These are phyloP conservation scores for Beauveria australis DNA, from an alignment of 2,329 filamentous ascomycete species.

Conservation along the genomic window DNA sequence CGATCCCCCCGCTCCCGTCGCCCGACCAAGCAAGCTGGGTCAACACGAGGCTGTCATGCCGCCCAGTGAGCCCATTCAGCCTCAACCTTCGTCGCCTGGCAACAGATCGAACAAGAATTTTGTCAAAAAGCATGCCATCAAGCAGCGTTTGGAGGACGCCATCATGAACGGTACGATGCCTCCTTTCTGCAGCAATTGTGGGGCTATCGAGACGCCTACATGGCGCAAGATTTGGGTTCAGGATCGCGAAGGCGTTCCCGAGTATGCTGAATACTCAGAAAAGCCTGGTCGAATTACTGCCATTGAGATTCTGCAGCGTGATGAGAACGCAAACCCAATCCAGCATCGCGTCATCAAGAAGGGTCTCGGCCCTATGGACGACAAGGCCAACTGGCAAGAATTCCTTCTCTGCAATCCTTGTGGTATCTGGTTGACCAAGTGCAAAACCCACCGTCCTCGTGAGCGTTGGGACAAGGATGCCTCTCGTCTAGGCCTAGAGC, in stretches of 20 bases:
- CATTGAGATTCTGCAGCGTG: slow-evolving; percentile 58
- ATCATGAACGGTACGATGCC: slow-evolving; percentile 79
- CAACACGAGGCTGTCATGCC: slow-evolving; percentile 33
- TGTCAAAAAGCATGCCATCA: slow-evolving; percentile 54
- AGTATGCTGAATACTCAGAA: slow-evolving; percentile 62
- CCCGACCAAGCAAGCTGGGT: slow-evolving; percentile 12
- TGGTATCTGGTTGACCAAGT: slow-evolving; percentile 89
- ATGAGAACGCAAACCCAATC: slow-evolving; percentile 53
- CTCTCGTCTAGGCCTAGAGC: slow-evolving; percentile 42
- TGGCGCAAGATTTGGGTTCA: slow-evolving; percentile 93
- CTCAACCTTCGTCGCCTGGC: slow-evolving; percentile 30
- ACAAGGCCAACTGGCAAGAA: slow-evolving; percentile 60
- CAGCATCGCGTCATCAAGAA: slow-evolving; percentile 75
- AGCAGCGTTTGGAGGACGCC: slow-evolving; percentile 50
- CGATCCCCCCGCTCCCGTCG: slow-evolving; percentile 32
- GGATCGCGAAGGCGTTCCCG: slow-evolving; percentile 60
- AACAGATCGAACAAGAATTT: slow-evolving; percentile 54
- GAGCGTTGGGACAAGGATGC: slow-evolving; percentile 71
- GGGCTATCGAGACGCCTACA: slow-evolving; percentile 89
- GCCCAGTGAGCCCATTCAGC: slow-evolving; percentile 32
- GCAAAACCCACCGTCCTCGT: slow-evolving; percentile 71
- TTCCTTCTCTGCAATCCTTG: slow-evolving; percentile 89
- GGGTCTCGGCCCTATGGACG: slow-evolving; percentile 50
- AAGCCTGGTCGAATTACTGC: slow-evolving; percentile 67
- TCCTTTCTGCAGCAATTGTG: slow-evolving; percentile 84